These are phyloP conservation scores for Xylaria arbuscula DNA, from an alignment of 2,329 filamentous ascomycete species.

Conservation along the genomic window DNA sequence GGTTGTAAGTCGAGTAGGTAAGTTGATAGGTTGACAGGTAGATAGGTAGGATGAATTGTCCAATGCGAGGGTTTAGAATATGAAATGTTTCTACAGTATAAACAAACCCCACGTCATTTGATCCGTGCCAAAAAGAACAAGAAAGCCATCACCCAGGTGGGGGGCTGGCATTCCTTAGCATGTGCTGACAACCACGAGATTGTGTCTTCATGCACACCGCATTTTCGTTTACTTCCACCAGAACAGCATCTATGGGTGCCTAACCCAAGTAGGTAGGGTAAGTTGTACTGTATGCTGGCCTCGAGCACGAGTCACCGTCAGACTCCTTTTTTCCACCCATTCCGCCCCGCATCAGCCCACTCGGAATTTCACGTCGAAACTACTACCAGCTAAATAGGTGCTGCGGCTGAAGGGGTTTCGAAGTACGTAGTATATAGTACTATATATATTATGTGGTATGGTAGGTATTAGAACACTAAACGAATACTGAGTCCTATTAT, in stretches of 20 bases:
- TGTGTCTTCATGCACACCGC: conserved; percentile 35
- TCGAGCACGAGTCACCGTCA: neutral
- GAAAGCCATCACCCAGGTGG: neutral
- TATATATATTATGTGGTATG: no score
- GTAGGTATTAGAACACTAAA: no score
- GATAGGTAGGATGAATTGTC: conserved; percentile 13
- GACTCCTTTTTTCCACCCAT: neutral
- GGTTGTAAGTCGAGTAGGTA: neutral
- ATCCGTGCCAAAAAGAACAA: conserved; percentile 17
- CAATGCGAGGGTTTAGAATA: conserved; percentile 7
- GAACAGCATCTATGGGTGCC: no score
- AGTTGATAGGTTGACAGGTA: neutral
- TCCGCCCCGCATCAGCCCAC: neutral
- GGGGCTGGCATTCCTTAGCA: conserved; percentile 24
- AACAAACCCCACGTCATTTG: conserved; percentile 31
- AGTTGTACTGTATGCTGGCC: no score
- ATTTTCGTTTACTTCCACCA: conserved; percentile 19
- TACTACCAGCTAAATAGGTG: neutral
- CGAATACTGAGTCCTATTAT: no score
- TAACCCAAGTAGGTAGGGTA: no score
- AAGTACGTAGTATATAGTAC: no score
- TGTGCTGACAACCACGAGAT: conserved; percentile 28
- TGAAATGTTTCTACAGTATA: conserved; percentile 21
- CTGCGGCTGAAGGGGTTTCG: no score
- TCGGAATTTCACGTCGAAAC: neutral